Percentiles rank a stretch among this genome's conserved stretches.
These are phyloP conservation scores for Coniochaeta pulveracea DNA, from an alignment of 2,329 filamentous ascomycete genomes.

Conservation along the genomic window DNA sequence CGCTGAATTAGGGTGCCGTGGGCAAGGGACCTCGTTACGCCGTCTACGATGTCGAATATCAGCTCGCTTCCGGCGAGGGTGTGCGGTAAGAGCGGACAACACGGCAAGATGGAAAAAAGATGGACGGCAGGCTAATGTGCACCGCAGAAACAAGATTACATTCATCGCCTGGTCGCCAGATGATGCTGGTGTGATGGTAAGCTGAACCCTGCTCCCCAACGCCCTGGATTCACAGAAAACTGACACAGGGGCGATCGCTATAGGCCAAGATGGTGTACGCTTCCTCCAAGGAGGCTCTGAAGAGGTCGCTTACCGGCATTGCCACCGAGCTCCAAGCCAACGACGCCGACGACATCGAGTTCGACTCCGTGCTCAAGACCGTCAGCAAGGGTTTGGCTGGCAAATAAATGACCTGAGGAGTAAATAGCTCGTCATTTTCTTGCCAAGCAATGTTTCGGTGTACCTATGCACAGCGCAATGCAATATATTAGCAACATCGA, in stretches of 20 bases:
- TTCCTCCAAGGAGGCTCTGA: slow-evolving; percentile 77
- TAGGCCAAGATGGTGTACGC: slow-evolving; percentile 86
- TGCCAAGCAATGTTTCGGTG: too few species aligned
- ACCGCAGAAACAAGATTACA: slow-evolving; percentile 59
- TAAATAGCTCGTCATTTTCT: too few species aligned
- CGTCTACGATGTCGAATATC: slow-evolving; percentile 77
- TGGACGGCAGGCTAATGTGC: slow-evolving; percentile 10
- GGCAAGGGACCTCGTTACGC: slow-evolving; percentile 67
- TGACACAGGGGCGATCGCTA: neutral
- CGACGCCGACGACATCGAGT: slow-evolving; percentile 73
- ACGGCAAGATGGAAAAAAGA: neutral
- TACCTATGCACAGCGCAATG: too few species aligned
- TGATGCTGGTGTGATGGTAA: slow-evolving; percentile 67
- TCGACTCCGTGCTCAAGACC: slow-evolving; percentile 55
- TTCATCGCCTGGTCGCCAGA: slow-evolving; percentile 75
- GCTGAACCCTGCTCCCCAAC: slow-evolving; percentile 19
- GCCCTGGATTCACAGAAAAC: neutral
- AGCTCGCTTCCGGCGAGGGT: slow-evolving; percentile 60
- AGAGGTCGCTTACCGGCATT: slow-evolving; percentile 66
- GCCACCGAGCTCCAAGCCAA: slow-evolving; percentile 74
- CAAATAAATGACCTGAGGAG: slow-evolving; percentile 7
- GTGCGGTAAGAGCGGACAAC: slow-evolving; percentile 40
- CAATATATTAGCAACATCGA: too few species aligned
- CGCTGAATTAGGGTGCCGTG: slow-evolving; percentile 33
- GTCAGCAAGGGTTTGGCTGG: slow-evolving; percentile 50